Base-by-base conservation (phyloP, 805 yeast species). In the Pichia exigua region DNA sequence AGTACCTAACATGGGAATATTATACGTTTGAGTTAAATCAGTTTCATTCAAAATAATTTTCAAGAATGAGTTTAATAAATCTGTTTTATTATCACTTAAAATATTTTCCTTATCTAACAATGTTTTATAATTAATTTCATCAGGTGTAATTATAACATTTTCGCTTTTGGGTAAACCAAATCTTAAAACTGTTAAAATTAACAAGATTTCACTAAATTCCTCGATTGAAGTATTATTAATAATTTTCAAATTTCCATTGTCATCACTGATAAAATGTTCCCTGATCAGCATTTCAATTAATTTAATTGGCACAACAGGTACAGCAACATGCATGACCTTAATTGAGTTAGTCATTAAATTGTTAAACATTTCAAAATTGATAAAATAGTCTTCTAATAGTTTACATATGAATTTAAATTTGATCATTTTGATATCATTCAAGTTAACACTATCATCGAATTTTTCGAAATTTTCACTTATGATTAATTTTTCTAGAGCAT, bases 181-280 rank as follows among this genome's bases (percentile, higher is more conserved):
- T 38, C 58, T 54, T 26, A 56, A 27, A n/a, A 60, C 18, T 4
- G 59, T 47, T 28, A 65, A 44, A 15, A 63, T 48, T 20, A 60
- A 44, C 4, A 65, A 57, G 18, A 64, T 59, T 27, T 58, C 59
- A 21, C 57, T 51, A 32, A 52, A 57, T 39, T 63, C 66, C 30
- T 53, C 41, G 18, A 58, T 52, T 26, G 51, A 48, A 18, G 58
- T 54, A 7, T 38, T 44, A 11, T 56, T 27, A 12, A 41, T 22
- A 27, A 63, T 47, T 27, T 50, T 49, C 17, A 63, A 42, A 4
- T 35, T 30, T 8, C 52, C 53, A n/a, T 49, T 42, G 2, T 43
- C 42, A 21, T 18, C 39, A 15, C 50, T 48, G 1, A 30, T 35
- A 39, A 64, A 56, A 47, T 54, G 59, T 12, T 44, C 44, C 6